Percentiles rank a stretch among this genome's conserved stretches.
Evolutionary conservation across 2,329 filamentous ascomycete species (phyloP).

Genomic region (Epichloe gansuensis): DNA sequence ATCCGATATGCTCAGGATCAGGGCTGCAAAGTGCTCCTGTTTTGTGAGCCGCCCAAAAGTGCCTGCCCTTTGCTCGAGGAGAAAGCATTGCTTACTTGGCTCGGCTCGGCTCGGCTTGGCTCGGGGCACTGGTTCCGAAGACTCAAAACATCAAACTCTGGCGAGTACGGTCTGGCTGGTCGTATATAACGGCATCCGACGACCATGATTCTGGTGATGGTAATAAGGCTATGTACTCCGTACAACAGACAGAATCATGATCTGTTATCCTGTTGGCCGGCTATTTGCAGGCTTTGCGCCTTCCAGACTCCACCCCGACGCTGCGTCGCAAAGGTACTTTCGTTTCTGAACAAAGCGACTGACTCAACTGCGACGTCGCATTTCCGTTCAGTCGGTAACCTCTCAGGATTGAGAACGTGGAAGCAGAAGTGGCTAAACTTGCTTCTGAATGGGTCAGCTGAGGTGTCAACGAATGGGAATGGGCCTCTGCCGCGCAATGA

Average conservation of each 20-base stretch:
- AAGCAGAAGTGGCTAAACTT: background rate
- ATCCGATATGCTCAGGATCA: too few relatives aligned
- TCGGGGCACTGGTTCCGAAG: too few relatives aligned
- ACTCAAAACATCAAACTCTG: too few relatives aligned
- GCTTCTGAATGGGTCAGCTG: background rate
- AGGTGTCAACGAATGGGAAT: background rate
- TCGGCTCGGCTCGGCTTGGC: too few relatives aligned
- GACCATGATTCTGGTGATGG: too few relatives aligned
- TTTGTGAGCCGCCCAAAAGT: background rate
- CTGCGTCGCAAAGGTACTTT: conserved; percentile 5
- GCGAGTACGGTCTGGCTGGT: too few relatives aligned
- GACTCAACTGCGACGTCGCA: background rate
- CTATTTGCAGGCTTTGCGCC: background rate
- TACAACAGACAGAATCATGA: too few relatives aligned
- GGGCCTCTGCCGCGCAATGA: background rate
- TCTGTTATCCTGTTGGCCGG: background rate
- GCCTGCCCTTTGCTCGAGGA: background rate
- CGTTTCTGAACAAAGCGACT: background rate
- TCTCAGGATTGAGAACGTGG: conserved; percentile 1
- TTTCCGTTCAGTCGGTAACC: conserved; percentile 8
- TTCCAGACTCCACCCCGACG: background rate
- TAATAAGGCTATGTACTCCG: too few relatives aligned
- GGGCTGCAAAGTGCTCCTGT: background rate
- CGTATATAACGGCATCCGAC: too few relatives aligned
- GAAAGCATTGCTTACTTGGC: background rate